Conservation (phyloP, 805 yeast genomes). For the Yarrowia sp. region DNA sequence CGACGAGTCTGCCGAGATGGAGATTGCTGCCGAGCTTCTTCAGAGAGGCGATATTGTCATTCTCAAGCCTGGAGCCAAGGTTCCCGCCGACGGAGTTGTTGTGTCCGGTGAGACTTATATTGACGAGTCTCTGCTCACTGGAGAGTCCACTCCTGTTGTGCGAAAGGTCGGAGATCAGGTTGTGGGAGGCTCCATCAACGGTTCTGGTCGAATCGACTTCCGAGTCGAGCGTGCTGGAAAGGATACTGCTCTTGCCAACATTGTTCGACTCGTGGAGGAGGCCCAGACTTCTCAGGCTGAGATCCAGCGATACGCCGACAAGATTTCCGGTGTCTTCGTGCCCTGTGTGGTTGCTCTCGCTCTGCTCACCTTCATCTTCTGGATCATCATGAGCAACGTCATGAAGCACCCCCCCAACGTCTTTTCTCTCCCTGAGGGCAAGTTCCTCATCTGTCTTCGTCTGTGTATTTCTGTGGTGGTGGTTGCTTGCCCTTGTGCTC, state of each 20-base stretch:
- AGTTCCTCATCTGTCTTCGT: slow-evolving; percentile 71
- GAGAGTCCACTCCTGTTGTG: slow-evolving; percentile 81
- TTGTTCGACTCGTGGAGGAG: slow-evolving; percentile 82
- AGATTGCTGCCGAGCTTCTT: slow-evolving; percentile 74
- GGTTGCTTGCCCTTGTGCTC: slow-evolving; percentile 98
- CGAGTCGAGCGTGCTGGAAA: slow-evolving; percentile 76
- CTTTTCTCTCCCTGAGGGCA: slow-evolving; percentile 60
- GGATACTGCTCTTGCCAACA: slow-evolving; percentile 84
- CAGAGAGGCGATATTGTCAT: slow-evolving; percentile 80
- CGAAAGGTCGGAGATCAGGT: slow-evolving; percentile 68
- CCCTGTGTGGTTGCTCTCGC: slow-evolving; percentile 73
- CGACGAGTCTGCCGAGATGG: slow-evolving; percentile 33
- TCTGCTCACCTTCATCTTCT: slow-evolving; percentile 65
- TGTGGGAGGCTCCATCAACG: slow-evolving; percentile 92
- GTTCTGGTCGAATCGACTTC: slow-evolving; percentile 73
- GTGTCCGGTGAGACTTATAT: slow-evolving; percentile 80
- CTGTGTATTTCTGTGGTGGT: slow-evolving; percentile 91
- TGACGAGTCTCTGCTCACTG: slow-evolving; percentile 90
- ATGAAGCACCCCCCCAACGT: slow-evolving; percentile 56
- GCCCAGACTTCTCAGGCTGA: slow-evolving; percentile 92
- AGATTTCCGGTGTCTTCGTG: slow-evolving; percentile 83
- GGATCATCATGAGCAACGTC: slow-evolving; percentile 58
- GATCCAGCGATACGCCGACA: slow-evolving; percentile 87
- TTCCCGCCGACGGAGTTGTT: slow-evolving; percentile 91
- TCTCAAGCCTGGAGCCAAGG: slow-evolving; percentile 81